A percentile compares a stretch with the other conserved stretches of the same genome.
Evolutionary conservation across 371 early-diverging fungal species (phyloP).

Genomic region (Rhizomucor miehei): DNA sequence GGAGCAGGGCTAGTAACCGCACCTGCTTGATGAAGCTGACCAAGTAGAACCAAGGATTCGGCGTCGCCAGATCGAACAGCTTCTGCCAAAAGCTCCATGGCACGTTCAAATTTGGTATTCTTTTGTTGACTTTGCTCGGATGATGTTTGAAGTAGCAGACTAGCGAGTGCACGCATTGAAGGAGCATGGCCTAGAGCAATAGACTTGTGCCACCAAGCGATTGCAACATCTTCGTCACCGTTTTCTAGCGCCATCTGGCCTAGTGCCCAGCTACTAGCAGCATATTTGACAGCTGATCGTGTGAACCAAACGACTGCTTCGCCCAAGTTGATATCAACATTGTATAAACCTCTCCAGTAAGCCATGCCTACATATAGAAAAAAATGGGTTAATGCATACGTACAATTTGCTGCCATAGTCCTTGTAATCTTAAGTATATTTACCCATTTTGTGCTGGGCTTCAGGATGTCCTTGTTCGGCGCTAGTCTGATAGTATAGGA

Average conservation of each 20-base stretch:
- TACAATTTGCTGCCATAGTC: background rate
- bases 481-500: slow-evolving; percentile 40
- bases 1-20: slow-evolving; percentile 2
- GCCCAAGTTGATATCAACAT: slow-evolving; percentile 21
- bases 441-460: slow-evolving; percentile 33
- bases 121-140: slow-evolving; percentile 1
- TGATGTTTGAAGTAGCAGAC: slow-evolving; percentile 10
- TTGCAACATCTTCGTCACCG: slow-evolving; percentile 31
- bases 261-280: slow-evolving; percentile 37
- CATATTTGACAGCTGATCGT: slow-evolving; percentile 25
- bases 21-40: slow-evolving; percentile 24
- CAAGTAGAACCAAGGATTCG: slow-evolving; percentile 34
- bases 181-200: slow-evolving; percentile 33
- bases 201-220: slow-evolving; percentile 39
- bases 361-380: slow-evolving; percentile 11
- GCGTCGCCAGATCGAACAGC: slow-evolving; percentile 30
- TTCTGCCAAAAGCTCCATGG: slow-evolving; percentile 18
- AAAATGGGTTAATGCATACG: background rate
- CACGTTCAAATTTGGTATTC: slow-evolving; percentile 5
- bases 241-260: slow-evolving; percentile 34
- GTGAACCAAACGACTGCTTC: slow-evolving; percentile 35
- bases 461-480: slow-evolving; percentile 33
- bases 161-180: slow-evolving; percentile 26
- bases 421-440: no score
- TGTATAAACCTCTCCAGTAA: slow-evolving; percentile 33